A percentile compares a stretch with the other conserved stretches of the same genome.
Evolutionary conservation across 768 basidiomycete genomes (phyloP).

Genomic region (Podaxis sp.): DNA sequence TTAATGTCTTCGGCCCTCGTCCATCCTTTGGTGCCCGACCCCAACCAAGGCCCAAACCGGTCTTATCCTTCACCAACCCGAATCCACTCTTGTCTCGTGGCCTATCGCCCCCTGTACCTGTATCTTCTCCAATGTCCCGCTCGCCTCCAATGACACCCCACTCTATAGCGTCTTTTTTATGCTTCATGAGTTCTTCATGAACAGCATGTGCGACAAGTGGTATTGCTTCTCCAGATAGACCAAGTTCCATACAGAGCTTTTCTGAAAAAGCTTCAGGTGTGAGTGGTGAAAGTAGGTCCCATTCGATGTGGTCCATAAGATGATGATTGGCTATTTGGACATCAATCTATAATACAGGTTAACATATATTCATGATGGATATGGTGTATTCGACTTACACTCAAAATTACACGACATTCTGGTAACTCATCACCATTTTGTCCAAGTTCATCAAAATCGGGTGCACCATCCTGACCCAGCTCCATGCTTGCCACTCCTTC

Average conservation of each 20-base stretch:
- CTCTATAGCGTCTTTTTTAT: constrained; percentile 94
- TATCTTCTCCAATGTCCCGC: constrained; percentile 32
- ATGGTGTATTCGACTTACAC: constrained; percentile 44
- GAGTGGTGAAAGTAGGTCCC: constrained; percentile 93
- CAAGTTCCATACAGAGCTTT: constrained; percentile 82
- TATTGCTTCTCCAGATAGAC: constrained; percentile 82
- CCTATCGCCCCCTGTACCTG: constrained; percentile 22
- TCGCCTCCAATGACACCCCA: constrained; percentile 82
- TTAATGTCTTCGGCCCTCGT: constrained; percentile 76
- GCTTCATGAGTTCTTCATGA: constrained; percentile 93
- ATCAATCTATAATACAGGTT: constrained; percentile 69
- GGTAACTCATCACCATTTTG: constrained; percentile 56
- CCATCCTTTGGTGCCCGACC: constrained; percentile 77
- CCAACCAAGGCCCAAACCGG: constrained; percentile 76
- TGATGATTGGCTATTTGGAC: constrained; percentile 93
- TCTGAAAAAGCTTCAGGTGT: constrained; percentile 85
- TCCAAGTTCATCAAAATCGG: constrained; percentile 42
- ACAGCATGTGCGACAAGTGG: constrained; percentile 92
- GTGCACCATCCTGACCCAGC: constrained; percentile 57
- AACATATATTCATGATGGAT: not conserved
- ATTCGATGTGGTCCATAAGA: constrained; percentile 94
- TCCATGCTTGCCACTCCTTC: constrained; percentile 81
- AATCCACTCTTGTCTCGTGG: constrained; percentile 49
- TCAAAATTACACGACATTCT: constrained; percentile 81
- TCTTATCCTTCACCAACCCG: constrained; percentile 75